Percentiles rank a stretch among this genome's conserved stretches.
phyloP scores from a whole-genome alignment of 2,329 filamentous ascomycete species.

The Colletotrichum sp. region DNA sequence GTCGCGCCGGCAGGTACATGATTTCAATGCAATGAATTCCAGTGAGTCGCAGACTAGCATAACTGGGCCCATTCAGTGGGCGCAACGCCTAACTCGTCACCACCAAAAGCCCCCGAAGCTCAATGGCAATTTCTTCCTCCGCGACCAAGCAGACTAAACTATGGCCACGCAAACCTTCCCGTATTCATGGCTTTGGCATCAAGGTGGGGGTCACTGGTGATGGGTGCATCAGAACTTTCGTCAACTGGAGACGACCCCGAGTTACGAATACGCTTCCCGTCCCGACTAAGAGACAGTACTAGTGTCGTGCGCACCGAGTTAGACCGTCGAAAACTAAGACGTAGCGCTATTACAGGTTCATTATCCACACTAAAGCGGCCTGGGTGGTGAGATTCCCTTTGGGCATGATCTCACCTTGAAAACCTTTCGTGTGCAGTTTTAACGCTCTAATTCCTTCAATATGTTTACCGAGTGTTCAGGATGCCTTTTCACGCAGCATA shows the following conservation, averaged over 20 bases:
- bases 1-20: background rate
- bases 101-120: background rate
- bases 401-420: background rate
- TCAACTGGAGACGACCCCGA: background rate
- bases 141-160: background rate
- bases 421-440: background rate
- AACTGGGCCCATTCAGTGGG: background rate
- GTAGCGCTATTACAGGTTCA: background rate
- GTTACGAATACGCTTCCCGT: background rate
- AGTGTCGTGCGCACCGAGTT: background rate
- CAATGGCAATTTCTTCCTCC: background rate
- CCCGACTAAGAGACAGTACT: background rate
- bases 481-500: background rate
- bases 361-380: background rate
- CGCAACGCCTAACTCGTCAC: background rate
- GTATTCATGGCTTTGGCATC: background rate
- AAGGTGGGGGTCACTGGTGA: background rate
- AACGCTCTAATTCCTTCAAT: background rate
- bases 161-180: fast-evolving
- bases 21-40: background rate
- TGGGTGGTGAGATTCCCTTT: background rate
- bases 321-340: background rate
- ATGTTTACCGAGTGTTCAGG: background rate
- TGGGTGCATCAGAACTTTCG: background rate
- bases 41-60: background rate